These are phyloP conservation scores for Aspergillus fijiensis DNA, from an alignment of 2,329 filamentous ascomycete genomes.

Conservation along the genomic window DNA sequence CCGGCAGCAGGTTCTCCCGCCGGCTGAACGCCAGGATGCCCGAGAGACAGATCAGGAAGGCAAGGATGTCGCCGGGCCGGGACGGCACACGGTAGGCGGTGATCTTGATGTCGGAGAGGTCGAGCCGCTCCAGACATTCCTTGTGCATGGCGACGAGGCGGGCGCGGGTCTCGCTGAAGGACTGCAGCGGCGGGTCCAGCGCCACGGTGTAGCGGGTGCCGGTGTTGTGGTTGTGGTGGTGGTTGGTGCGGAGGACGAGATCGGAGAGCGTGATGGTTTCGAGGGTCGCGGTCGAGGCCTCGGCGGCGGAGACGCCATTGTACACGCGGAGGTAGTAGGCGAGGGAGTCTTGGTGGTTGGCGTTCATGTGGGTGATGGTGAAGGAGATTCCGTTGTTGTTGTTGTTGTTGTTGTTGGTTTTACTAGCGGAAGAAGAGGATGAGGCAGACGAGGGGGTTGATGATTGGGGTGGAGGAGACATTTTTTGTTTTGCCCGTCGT, in stretches of 20 bases:
- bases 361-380: slow-evolving; percentile 83
- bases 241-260: slow-evolving; percentile 60
- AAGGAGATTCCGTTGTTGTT: slow-evolving; percentile 51
- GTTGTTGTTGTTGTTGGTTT: slow-evolving; percentile 18
- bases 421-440: not conserved
- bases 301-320: slow-evolving; percentile 55
- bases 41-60: slow-evolving; percentile 56
- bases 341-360: slow-evolving; percentile 73
- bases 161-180: slow-evolving; percentile 65
- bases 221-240: slow-evolving; percentile 42
- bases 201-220: slow-evolving; percentile 52
- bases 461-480: not conserved
- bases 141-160: slow-evolving; percentile 73
- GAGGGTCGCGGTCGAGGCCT: slow-evolving; percentile 60
- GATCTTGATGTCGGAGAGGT: slow-evolving; percentile 57
- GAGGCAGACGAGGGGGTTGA: not conserved
- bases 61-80: slow-evolving; percentile 50
- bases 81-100: slow-evolving; percentile 53
- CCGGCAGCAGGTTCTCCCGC: slow-evolving; percentile 54
- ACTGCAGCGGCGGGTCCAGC: slow-evolving; percentile 69
- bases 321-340: slow-evolving; percentile 75
- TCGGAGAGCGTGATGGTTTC: slow-evolving; percentile 63
- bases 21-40: slow-evolving; percentile 55
- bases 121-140: slow-evolving; percentile 59
- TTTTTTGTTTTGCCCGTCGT: not conserved